These are phyloP conservation scores for Phallus indusiatus DNA, from an alignment of 768 basidiomycete genomes.

Conservation along the genomic window DNA sequence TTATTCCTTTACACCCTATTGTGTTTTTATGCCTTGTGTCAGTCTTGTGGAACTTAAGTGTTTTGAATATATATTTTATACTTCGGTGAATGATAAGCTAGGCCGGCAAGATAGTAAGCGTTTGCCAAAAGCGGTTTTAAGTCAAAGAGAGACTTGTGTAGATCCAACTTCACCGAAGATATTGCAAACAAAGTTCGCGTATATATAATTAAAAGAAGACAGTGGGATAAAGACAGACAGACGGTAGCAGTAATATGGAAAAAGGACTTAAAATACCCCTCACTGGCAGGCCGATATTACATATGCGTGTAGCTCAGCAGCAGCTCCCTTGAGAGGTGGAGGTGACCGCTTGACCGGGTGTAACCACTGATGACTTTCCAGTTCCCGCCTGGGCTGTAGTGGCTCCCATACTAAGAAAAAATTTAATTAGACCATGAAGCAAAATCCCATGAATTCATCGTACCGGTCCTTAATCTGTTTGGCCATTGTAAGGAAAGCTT, in stretches of 20 bases:
- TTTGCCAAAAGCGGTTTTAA: neutral
- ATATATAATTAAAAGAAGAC: neutral
- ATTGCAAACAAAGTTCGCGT: neutral
- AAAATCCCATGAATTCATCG: slow-evolving; percentile 12
- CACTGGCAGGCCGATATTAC: neutral
- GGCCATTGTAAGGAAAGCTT: slow-evolving; percentile 98
- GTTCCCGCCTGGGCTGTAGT: slow-evolving; percentile 66
- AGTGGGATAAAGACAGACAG: neutral
- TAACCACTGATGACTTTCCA: slow-evolving; percentile 75
- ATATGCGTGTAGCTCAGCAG: slow-evolving; percentile 39
- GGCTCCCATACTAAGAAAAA: slow-evolving; percentile 65
- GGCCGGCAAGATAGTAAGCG: no score
- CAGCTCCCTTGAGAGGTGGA: slow-evolving; percentile 57
- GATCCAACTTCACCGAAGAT: neutral
- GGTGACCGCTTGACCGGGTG: slow-evolving; percentile 76
- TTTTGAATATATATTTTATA: no score
- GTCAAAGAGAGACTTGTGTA: neutral
- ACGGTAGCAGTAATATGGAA: neutral
- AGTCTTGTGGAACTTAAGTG: no score
- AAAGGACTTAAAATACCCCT: neutral
- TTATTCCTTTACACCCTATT: no score
- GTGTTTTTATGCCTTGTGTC: no score
- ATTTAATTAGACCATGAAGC: no score
- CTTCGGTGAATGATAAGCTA: no score
- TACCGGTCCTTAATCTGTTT: slow-evolving; percentile 92